Percentiles rank a stretch among this genome's conserved stretches.
Evolutionary conservation across 306 rosid species (phyloP).

Genomic region (Lupinus albus): DNA sequence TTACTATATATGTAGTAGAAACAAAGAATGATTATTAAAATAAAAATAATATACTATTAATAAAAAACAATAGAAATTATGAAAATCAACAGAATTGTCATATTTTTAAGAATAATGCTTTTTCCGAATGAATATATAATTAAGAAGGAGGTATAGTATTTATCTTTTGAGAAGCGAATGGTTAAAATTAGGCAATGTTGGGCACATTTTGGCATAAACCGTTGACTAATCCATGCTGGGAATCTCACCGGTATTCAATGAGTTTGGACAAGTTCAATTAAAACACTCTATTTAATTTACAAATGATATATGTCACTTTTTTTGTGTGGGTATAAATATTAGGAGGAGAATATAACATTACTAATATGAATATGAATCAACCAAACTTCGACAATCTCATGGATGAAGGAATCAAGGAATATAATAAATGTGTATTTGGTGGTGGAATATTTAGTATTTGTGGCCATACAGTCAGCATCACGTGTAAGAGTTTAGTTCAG

Average conservation of each 20-base stretch:
- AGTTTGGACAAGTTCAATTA: constrained; percentile 43
- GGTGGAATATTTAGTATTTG: constrained; percentile 35
- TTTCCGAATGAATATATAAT: no score
- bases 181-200: constrained; percentile 46
- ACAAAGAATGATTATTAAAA: no score
- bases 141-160: neutral
- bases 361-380: constrained; percentile 36
- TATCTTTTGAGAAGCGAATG: constrained; percentile 39
- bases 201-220: constrained; percentile 41
- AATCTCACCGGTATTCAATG: constrained; percentile 43
- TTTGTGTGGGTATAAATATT: no score
- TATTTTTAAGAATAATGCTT: no score
- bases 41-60: no score
- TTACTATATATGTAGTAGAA: no score
- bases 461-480: constrained; percentile 56
- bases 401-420: constrained; percentile 58
- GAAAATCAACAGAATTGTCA: no score
- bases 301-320: no score
- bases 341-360: no score
- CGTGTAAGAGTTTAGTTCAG: constrained; percentile 44
- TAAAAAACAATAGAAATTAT: no score
- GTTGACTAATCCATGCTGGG: constrained; percentile 56
- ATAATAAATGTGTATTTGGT: neutral
- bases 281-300: constrained; percentile 25
- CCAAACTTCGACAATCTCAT: constrained; percentile 33